Evolutionary conservation across 2,329 filamentous ascomycete genomes (phyloP).

Genomic region (Dichotomopilus funicola): DNA sequence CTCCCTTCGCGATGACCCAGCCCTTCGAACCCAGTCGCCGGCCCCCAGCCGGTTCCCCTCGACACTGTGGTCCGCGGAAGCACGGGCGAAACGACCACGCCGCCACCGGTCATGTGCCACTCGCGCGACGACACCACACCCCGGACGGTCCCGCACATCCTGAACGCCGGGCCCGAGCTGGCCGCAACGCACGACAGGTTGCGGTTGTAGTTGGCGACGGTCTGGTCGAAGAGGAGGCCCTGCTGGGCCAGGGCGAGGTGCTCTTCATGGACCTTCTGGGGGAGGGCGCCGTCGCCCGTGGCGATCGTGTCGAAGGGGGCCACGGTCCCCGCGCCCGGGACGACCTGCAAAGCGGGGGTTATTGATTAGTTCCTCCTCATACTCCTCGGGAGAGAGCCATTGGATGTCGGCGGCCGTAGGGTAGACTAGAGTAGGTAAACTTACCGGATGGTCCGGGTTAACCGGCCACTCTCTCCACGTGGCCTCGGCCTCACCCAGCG

Average conservation of each 20-base stretch:
- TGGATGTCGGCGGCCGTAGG: not conserved
- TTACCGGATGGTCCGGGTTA: not conserved
- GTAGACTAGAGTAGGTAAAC: not conserved
- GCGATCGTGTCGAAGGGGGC: not conserved
- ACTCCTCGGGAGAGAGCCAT: not conserved
- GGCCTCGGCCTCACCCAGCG: not conserved
- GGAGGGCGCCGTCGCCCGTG: not conserved
- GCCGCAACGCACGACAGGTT: no score
- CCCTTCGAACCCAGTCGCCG: no score
- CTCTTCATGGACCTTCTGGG: not conserved
- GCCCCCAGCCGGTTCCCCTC: no score
- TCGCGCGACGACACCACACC: no score
- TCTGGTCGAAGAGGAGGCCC: not conserved
- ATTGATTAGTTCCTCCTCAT: not conserved
- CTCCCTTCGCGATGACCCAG: no score
- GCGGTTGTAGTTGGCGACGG: not conserved
- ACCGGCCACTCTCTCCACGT: not conserved
- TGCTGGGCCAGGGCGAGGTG: not conserved
- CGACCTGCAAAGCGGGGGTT: not conserved
- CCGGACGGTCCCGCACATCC: no score
- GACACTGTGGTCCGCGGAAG: no score
- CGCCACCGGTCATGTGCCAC: no score
- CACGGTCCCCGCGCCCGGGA: not conserved
- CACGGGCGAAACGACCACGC: no score
- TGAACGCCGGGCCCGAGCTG: no score